Conservation (phyloP, 768 basidiomycete species). For the Hypholoma sublateritium region DNA sequence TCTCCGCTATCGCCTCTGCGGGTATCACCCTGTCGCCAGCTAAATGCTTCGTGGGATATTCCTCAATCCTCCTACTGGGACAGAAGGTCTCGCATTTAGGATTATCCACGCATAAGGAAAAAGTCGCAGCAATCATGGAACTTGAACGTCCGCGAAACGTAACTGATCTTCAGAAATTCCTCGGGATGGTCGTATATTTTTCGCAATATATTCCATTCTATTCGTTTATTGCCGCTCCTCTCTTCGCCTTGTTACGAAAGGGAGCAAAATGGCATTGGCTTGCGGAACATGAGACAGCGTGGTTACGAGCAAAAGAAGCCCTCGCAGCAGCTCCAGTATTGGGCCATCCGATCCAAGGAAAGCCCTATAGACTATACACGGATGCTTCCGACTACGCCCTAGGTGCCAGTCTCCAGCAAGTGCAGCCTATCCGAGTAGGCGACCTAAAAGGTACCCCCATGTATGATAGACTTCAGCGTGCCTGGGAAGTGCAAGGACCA, state of each 20-base stretch:
- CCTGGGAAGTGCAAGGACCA: neutral
- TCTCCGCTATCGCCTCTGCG: neutral
- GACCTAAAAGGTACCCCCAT: slow-evolving; percentile 4
- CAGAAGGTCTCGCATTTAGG: neutral
- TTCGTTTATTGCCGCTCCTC: neutral
- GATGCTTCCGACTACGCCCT: slow-evolving; percentile 3
- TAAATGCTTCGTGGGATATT: neutral
- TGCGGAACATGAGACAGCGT: neutral
- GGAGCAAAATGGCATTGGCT: neutral
- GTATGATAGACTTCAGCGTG: neutral
- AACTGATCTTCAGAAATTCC: neutral
- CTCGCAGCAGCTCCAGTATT: neutral
- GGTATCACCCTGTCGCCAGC: neutral
- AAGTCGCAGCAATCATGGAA: neutral
- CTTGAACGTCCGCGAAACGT: neutral
- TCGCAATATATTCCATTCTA: slow-evolving; percentile 1
- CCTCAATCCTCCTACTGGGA: neutral
- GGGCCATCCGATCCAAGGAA: neutral
- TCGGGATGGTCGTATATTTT: neutral
- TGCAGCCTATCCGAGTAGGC: neutral
- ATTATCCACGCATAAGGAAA: neutral
- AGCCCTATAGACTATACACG: slow-evolving; percentile 5
- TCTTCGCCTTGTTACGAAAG: neutral
- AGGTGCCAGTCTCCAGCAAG: slow-evolving; percentile 4
- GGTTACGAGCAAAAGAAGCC: neutral